Base-by-base conservation (phyloP, 768 basidiomycete genomes). In the Boletus barrowsii region DNA sequence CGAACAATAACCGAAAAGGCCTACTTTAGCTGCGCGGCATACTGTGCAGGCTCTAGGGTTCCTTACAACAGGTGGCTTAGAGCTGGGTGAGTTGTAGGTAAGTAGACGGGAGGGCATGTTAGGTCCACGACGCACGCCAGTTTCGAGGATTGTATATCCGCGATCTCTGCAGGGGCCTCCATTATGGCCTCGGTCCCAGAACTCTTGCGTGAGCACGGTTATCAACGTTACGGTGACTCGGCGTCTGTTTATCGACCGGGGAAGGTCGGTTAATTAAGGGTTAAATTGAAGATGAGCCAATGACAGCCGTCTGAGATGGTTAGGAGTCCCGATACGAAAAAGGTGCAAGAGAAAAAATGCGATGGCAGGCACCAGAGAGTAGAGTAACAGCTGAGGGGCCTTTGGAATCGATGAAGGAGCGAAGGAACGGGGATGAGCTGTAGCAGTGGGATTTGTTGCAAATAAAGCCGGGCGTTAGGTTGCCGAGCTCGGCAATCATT, bases 21-120 rank as follows among this genome's bases (percentile, higher is more conserved):
- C 42, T 58, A 86, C 90, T 82, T 93, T 93, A 58, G 90, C 90
- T 49, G 83, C 80, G 42, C 90, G 83, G 70, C 90, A 93, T 61
- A 91, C 89, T 39, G 87, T 91, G 68, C 90, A 93, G 17, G 90
- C 90, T 47, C 81, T 70, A 43, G 80, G 78, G 50, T 79, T 80
- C 57, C 81, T 69, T 35, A 76, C 68, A 42, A 81, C 71, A 32
- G 80, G 75, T 20, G 68, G 54, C 62, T 78, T 79, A 47, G 73
- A 62, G 37, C 76, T 78, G 55, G 33, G 57, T 39, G 40, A 42
- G 42, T n/a, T 42, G 51, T 22, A 29, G 47, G 50, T 65, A 35
- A 58, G 54, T 29, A 24, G 32, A 42, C 47, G 56, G 51, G 29
- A 49, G 37, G 56, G 39, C 41, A 60, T 56, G 13, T 42, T 47